phyloP scores from a whole-genome alignment of 345 rosid genomes.

The Sonneratia caseolaris region DNA sequence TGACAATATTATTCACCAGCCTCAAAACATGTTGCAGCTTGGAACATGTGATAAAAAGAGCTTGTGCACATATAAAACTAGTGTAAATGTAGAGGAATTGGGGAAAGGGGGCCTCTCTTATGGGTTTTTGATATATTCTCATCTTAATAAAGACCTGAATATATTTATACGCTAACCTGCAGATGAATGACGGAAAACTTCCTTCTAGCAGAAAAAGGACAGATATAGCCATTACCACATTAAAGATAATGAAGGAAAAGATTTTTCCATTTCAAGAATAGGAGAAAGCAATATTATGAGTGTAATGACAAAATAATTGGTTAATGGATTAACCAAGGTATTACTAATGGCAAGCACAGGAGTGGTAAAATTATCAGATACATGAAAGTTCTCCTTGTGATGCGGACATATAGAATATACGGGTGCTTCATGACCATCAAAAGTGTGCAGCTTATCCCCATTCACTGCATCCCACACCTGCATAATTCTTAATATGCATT shows the following conservation, averaged over 20 bases:
- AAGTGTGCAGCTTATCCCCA: constrained; percentile 39
- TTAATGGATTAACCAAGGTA: background rate
- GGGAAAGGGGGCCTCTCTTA: background rate
- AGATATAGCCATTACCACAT: background rate
- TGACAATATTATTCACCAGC: background rate
- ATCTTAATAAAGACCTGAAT: background rate
- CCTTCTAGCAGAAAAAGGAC: background rate
- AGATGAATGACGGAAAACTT: background rate
- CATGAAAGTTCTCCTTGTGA: constrained; percentile 75
- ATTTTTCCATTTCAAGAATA: background rate
- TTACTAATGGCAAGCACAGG: background rate
- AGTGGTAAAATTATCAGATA: constrained; percentile 14
- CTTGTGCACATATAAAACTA: background rate
- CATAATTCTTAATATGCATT: constrained; percentile 11
- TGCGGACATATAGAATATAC: constrained; percentile 81
- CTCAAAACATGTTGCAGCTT: background rate
- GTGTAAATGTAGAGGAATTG: background rate
- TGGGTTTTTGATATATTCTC: background rate
- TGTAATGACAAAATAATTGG: constrained; percentile 2
- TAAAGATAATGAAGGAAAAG: background rate
- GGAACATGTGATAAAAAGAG: background rate
- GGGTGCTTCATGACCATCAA: constrained; percentile 88
- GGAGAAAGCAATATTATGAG: background rate
- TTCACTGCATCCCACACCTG: constrained; percentile 85
- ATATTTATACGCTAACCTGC: background rate